Evolutionary conservation across 495 filamentous ascomycete genomes (phyloP), one percentile per base, ranked within the genome.

Genomic region (Aspergillus taichungensis): DNA sequence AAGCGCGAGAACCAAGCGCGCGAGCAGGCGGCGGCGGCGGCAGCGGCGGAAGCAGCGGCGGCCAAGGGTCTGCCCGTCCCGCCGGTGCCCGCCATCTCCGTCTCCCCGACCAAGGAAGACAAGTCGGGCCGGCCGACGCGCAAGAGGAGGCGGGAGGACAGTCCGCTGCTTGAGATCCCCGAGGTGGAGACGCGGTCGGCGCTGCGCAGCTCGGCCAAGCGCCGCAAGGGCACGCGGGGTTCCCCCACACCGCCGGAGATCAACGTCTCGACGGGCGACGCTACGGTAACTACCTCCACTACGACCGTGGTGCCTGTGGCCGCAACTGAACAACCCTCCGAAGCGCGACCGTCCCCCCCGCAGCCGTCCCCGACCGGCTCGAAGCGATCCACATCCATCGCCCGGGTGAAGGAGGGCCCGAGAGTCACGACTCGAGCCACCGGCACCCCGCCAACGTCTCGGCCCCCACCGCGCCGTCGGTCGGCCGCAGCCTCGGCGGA

Each of bases 1-100:
- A 95, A 94, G 70, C 79, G 82, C 37, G 86, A 90, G 62, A 73
- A 74, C 44, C 55, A 85, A 63, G 68, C 68, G 33, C 77, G 84
- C 38, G 80, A 87, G 60, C 80, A 83, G 39, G 68, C 69, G 27
- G 71, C 73, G 18, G 65, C 68, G 14, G 73, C 69, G 13, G 66
- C 73, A 37, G 72, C 67, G 6, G 64, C 71, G 11, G 74, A 83
- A 56, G 79, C 84, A 54, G 82, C 85, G 56, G 78, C 78, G 13
- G 75, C 77, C 29, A 73, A 75, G 45, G 73, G 70, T 45, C 68
- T 83, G 64, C 63, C 33, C 45, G 45, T 40, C 43, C 36, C 32
- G 46, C 34, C 43, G 40, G 36, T 30, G 39, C 43, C 40, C 40
- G 42, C 43, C 50, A 50, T 37, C 30, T 12, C 36, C 30, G 32